Evolutionary conservation across 2,329 filamentous ascomycete species (phyloP).

Genomic region (Exophiala bonariae): DNA sequence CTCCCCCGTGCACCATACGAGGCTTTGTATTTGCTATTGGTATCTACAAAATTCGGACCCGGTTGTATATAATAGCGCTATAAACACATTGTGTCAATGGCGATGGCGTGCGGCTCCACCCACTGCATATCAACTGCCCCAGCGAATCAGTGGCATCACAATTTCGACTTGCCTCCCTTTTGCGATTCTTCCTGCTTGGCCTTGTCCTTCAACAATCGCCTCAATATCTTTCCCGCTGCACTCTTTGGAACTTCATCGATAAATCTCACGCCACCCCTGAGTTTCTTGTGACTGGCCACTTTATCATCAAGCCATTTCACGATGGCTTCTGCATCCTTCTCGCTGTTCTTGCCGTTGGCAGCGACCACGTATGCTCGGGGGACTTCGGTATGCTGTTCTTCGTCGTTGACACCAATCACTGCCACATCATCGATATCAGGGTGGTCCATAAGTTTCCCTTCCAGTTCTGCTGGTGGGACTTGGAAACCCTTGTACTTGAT

Average conservation of each 20-base stretch:
- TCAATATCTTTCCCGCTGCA: constrained; percentile 49
- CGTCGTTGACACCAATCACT: constrained; percentile 44
- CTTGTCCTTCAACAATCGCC: constrained; percentile 44
- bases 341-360: constrained; percentile 48
- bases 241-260: constrained; percentile 32
- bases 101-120: too few species aligned
- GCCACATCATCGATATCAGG: constrained; percentile 45
- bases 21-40: too few species aligned
- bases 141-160: constrained; percentile 31
- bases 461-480: constrained; percentile 51
- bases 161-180: constrained; percentile 38
- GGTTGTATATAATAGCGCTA: too few species aligned
- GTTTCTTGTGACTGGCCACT: constrained; percentile 36
- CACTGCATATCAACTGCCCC: neutral
- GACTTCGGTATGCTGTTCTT: constrained; percentile 39
- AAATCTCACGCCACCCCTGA: constrained; percentile 39
- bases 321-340: constrained; percentile 36
- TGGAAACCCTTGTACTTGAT: constrained; percentile 54
- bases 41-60: too few species aligned
- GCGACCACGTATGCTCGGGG: constrained; percentile 47
- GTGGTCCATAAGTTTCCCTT: constrained; percentile 47
- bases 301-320: constrained; percentile 31
- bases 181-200: constrained; percentile 39
- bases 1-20: too few species aligned
- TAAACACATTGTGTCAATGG: too few species aligned